Base-by-base conservation (phyloP, 2,329 filamentous ascomycete genomes). In the Aspergillaceae sp. region DNA sequence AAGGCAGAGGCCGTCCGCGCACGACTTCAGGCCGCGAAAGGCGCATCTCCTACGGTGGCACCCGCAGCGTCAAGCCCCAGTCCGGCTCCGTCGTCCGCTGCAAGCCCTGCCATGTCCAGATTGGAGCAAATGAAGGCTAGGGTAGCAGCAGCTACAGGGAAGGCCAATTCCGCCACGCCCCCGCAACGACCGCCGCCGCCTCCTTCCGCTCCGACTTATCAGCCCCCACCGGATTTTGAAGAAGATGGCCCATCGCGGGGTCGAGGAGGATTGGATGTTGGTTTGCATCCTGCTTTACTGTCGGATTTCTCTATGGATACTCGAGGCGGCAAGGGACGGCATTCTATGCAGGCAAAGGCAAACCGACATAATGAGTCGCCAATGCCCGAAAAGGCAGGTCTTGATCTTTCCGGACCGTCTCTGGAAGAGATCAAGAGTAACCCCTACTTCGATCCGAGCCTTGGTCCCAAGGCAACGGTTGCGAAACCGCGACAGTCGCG, bases 101-200 rank as follows among this genome's bases (percentile, higher is more conserved):
- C 63, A 29, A 56, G 58, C 40, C 51, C 68, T 26, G 78, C 59
- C 75, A 78, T 52, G 75, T 83, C 60, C 75, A 87, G 66, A 75
- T 79, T 91, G 53, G 87, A 87, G 41, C 83, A 85, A 38, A 77
- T 94, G 61, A 90, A 85, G 65, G 86, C 86, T 27, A 79, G 87
- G 56, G 84, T 92, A 8, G 84, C 85, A 41, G 86, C 86, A 42
- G 86, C 86, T 44, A 84, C 87, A 41, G 72, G 71, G 29, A 73
- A 70, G 59, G 66, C 69, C 36, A 66, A 65, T 34, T 19, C 19
- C 19, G 55, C 67, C 11, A 53, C 68, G 19, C 58, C 67, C n/a
- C 60, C 70, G 55, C 65, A 71, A 65, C 66, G 79, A 19, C 36
- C 36, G 73, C 45, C 49, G 11, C 52, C 48, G 3, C 43, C 68